Percentiles rank a stretch among this genome's conserved stretches.
Conservation (phyloP, 352 stramenopile genomes). For the Pythium brachiatum region DNA sequence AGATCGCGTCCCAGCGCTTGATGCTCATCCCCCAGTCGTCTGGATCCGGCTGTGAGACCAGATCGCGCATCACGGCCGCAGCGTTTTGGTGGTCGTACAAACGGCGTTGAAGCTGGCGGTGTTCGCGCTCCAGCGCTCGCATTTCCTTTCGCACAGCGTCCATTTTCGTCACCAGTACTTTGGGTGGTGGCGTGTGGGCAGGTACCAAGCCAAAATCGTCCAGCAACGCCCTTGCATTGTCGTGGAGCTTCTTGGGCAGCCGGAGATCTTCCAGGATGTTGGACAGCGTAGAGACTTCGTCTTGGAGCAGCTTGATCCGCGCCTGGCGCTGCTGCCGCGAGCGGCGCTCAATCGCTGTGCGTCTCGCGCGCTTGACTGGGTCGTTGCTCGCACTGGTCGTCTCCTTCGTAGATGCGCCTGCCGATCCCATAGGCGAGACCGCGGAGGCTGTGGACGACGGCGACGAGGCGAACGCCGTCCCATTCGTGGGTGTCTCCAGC, state of each 20-base stretch:
- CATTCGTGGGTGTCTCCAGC: too few species aligned
- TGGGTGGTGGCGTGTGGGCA: constrained; percentile 10
- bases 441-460: neutral
- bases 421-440: neutral
- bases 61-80: constrained; percentile 13
- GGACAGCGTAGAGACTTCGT: constrained; percentile 19
- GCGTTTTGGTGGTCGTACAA: constrained; percentile 21
- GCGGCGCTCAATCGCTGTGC: constrained; percentile 23
- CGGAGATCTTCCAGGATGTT: constrained; percentile 20
- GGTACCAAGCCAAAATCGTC: constrained; percentile 18
- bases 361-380: constrained; percentile 21
- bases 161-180: constrained; percentile 20
- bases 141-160: constrained; percentile 20
- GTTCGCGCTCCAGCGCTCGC: constrained; percentile 19
- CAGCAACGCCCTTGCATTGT: constrained; percentile 18
- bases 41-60: constrained; percentile 6
- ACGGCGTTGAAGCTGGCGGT: constrained; percentile 13
- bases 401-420: neutral
- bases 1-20: constrained; percentile 24
- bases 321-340: constrained; percentile 25
- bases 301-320: constrained; percentile 20
- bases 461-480: neutral
- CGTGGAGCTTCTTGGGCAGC: constrained; percentile 21
- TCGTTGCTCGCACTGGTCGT: constrained; percentile 1
- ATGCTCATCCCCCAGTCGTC: constrained; percentile 23